Percentiles rank a stretch among this genome's conserved stretches.
phyloP scores from a whole-genome alignment of 306 rosid species.

The Acacia confusa region DNA sequence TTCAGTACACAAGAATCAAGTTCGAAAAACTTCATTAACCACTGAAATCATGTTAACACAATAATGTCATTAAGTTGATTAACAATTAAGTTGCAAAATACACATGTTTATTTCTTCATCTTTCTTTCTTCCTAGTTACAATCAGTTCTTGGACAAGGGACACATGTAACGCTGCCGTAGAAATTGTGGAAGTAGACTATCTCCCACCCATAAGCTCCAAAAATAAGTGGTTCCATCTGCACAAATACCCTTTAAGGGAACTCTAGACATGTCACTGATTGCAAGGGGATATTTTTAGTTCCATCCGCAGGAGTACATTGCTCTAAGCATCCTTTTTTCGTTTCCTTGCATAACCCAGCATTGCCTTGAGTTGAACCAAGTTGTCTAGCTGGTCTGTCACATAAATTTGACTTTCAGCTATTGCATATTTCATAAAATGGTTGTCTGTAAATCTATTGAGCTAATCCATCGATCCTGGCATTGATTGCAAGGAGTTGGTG shows the following conservation, averaged over 20 bases:
- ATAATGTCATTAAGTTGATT: no score
- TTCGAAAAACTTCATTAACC: no score
- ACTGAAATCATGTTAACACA: no score
- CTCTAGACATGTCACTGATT: conserved; percentile 34
- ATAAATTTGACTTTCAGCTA: conserved; percentile 49
- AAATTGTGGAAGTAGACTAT: no score
- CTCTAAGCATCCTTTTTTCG: conserved; percentile 35
- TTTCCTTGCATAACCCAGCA: conserved; percentile 38
- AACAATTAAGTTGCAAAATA: no score
- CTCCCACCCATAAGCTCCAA: no score
- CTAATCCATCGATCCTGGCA: conserved; percentile 40
- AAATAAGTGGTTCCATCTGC: no score
- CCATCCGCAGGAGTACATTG: conserved; percentile 39
- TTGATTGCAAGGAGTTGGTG: conserved; percentile 42
- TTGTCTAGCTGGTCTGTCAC: conserved; percentile 44
- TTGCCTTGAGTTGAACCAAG: conserved; percentile 38
- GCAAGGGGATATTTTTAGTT: conserved; percentile 31
- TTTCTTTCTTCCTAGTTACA: no score
- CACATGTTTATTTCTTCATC: no score
- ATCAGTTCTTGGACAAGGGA: no score
- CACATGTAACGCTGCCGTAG: no score
- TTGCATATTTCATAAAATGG: conserved; percentile 32
- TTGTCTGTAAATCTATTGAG: conserved; percentile 27
- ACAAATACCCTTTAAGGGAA: conserved; percentile 36
- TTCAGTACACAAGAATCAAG: no score